Conservation (phyloP, 441 rosid genomes). For the Aquilaria agallochum region DNA sequence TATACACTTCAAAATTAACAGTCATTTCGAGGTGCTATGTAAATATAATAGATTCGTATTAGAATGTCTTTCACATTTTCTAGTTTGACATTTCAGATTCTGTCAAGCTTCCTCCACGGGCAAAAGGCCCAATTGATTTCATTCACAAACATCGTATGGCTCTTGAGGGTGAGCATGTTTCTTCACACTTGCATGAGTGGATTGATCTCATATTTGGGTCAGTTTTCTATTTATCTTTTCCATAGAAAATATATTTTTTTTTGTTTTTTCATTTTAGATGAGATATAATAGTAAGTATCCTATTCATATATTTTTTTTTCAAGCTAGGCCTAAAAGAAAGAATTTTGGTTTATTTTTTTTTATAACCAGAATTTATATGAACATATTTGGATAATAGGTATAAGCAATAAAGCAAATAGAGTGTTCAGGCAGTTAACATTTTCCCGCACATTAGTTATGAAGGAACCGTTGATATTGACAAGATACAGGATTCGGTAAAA, state of each 20-base stretch:
- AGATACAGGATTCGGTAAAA: slow-evolving; percentile 71
- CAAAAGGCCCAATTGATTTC: slow-evolving; percentile 81
- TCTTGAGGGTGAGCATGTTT: slow-evolving; percentile 88
- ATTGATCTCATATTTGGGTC: slow-evolving; percentile 95
- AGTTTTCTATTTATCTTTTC: slow-evolving; percentile 9
- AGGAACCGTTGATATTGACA: slow-evolving; percentile 87
- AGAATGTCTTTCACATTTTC: slow-evolving; percentile 15
- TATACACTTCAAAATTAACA: slow-evolving; percentile 23
- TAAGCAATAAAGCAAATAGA: slow-evolving; percentile 96
- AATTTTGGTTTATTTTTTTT: no score
- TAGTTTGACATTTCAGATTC: slow-evolving; percentile 48
- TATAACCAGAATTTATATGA: slow-evolving; percentile 2
- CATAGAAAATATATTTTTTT: background rate
- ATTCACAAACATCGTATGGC: slow-evolving; percentile 86
- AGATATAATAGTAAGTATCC: slow-evolving; percentile 10
- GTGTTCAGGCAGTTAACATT: slow-evolving; percentile 80
- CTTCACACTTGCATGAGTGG: slow-evolving; percentile 95
- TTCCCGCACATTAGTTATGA: slow-evolving; percentile 92
- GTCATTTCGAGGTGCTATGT: background rate
- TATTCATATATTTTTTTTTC: background rate
- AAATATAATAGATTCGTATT: background rate
- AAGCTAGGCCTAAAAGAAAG: no score
- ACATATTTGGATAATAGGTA: slow-evolving; percentile 43
- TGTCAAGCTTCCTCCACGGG: slow-evolving; percentile 93
- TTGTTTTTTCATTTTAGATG: background rate